phyloP scores from a whole-genome alignment of 306 rosid species.

The Vachellia pachyceras region DNA sequence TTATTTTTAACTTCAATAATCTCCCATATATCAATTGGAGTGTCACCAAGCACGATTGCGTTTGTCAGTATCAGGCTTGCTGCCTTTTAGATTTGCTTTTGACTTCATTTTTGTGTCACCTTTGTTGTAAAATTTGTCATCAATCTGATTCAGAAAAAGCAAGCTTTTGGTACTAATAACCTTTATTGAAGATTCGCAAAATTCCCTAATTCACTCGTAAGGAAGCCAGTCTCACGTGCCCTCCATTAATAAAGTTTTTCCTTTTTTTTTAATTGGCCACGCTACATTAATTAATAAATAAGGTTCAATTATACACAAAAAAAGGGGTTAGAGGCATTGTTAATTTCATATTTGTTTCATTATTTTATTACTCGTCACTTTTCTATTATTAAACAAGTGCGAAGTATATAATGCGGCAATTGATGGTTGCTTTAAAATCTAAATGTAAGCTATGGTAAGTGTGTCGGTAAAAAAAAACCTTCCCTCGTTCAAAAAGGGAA shows the following conservation, averaged over 20 bases:
- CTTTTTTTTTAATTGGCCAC: background rate
- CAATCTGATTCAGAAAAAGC: constrained; percentile 28
- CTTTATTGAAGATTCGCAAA: constrained; percentile 44
- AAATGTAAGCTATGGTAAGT: background rate
- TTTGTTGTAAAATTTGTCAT: constrained; percentile 9
- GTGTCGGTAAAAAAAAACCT: background rate
- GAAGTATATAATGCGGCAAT: background rate
- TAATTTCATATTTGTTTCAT: background rate
- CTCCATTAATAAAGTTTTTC: background rate
- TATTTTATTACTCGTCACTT: background rate
- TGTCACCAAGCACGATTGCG: constrained; percentile 12
- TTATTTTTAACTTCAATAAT: background rate
- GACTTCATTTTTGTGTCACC: background rate
- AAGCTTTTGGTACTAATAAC: constrained; percentile 54
- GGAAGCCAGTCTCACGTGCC: constrained; percentile 18
- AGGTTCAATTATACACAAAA: background rate
- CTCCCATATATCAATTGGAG: background rate
- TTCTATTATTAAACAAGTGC: background rate
- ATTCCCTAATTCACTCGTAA: constrained; percentile 35
- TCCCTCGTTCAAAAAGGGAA: background rate
- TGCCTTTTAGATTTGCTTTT: background rate
- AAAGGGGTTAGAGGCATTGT: background rate
- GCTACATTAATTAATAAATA: background rate
- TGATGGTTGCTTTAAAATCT: background rate
- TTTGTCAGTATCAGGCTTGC: background rate